Percentiles rank a stretch among this genome's conserved stretches.
These are phyloP conservation scores for Rosa rugosa DNA, from an alignment of 306 rosid genomes.

Conservation along the genomic window DNA sequence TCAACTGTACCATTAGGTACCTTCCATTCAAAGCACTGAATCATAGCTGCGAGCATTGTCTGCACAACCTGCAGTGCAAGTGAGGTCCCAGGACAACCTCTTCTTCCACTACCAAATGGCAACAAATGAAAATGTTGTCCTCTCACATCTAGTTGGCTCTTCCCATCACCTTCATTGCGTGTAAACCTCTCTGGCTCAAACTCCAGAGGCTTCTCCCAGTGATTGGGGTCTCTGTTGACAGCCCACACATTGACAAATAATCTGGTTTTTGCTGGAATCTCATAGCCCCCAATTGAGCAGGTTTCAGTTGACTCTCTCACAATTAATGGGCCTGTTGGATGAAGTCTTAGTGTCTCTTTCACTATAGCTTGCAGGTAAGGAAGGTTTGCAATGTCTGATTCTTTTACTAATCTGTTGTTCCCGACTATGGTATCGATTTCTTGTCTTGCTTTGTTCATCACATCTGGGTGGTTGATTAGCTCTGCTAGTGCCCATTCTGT, in stretches of 20 bases:
- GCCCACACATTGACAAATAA: slow-evolving; percentile 77
- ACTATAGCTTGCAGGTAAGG: slow-evolving; percentile 75
- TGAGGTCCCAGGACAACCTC: slow-evolving; percentile 78
- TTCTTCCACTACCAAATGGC: slow-evolving; percentile 87
- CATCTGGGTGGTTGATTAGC: slow-evolving; percentile 63
- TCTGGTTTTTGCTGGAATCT: slow-evolving; percentile 65
- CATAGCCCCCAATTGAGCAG: slow-evolving; percentile 50
- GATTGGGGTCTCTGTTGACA: slow-evolving; percentile 66
- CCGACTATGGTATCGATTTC: slow-evolving; percentile 61
- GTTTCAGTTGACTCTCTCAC: slow-evolving; percentile 55
- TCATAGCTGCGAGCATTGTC: slow-evolving; percentile 54
- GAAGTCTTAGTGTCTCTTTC: slow-evolving; percentile 83
- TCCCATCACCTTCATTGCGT: slow-evolving; percentile 27
- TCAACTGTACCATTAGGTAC: slow-evolving; percentile 30
- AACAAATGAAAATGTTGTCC: slow-evolving; percentile 53
- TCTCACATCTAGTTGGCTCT: slow-evolving; percentile 38
- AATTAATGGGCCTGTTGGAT: slow-evolving; percentile 70
- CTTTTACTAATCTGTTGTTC: slow-evolving; percentile 49
- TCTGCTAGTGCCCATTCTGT: slow-evolving; percentile 73
- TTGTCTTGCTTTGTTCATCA: slow-evolving; percentile 61
- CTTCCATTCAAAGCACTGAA: slow-evolving; percentile 84
- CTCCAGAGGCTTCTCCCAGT: slow-evolving; percentile 73
- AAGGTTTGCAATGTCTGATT: slow-evolving; percentile 61
- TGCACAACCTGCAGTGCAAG: slow-evolving; percentile 72
- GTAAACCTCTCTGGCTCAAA: slow-evolving; percentile 72